Evolutionary conservation across 192 early-diverging fungal species (phyloP).

Genomic region (Jimgerdemannia lactiflua): DNA sequence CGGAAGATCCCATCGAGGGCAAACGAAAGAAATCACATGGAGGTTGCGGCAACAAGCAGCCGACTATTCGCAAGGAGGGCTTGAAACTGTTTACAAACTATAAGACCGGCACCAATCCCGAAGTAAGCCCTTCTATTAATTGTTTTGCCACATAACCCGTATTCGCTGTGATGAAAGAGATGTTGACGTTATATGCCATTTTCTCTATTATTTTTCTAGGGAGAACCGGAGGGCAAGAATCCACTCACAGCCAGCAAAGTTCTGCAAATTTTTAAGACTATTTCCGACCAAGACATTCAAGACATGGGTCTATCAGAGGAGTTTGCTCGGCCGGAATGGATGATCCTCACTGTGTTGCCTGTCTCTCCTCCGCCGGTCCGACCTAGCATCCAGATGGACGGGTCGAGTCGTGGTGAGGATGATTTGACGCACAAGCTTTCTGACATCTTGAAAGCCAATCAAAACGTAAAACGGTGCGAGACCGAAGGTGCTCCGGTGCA

Average conservation of each 20-base stretch:
- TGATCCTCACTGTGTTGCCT: conserved; percentile 92
- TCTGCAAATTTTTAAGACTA: conserved; percentile 80
- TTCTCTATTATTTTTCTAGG: conserved; percentile 18
- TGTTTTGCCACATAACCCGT: not conserved
- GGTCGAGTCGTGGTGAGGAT: conserved; percentile 85
- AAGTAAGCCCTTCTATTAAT: not conserved
- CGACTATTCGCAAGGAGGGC: conserved; percentile 77
- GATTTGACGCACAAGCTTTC: conserved; percentile 95
- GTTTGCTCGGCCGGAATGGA: conserved; percentile 98
- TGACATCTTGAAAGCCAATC: conserved; percentile 94
- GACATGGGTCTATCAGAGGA: conserved; percentile 87
- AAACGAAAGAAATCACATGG: conserved; percentile 69
- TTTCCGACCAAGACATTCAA: conserved; percentile 80
- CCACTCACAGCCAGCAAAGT: conserved; percentile 73
- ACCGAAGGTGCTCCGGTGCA: conserved; percentile 87
- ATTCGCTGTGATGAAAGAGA: no score
- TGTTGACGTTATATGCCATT: not conserved
- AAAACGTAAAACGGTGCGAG: conserved; percentile 72
- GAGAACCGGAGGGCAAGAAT: conserved; percentile 55
- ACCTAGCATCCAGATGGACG: conserved; percentile 94
- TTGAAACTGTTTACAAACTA: conserved; percentile 63
- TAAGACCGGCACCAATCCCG: conserved; percentile 25
- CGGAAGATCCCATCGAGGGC: conserved; percentile 35
- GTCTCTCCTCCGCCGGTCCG: conserved; percentile 97
- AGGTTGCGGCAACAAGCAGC: conserved; percentile 85